These are phyloP conservation scores for Eremomyces bilateralis DNA, from an alignment of 495 filamentous ascomycete species.

Conservation along the genomic window DNA sequence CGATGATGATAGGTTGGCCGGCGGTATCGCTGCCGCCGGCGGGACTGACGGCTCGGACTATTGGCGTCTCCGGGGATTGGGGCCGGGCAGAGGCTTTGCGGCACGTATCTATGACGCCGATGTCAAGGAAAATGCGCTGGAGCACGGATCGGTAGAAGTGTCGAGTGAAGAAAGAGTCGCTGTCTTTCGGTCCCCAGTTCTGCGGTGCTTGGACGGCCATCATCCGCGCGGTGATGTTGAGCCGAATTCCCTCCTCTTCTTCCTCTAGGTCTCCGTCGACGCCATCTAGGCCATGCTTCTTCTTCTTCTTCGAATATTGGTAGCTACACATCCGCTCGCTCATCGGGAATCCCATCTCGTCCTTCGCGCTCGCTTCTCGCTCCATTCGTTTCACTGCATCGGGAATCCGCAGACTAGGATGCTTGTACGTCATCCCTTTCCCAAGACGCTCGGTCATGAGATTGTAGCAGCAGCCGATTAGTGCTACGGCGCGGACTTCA, in stretches of 20 bases:
- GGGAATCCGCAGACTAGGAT: slow-evolving; percentile 30
- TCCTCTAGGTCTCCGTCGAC: too few relatives aligned
- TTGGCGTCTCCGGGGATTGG: slow-evolving; percentile 14
- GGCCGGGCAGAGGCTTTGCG: too few relatives aligned
- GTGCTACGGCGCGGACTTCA: slow-evolving; percentile 63
- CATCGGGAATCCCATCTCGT: slow-evolving; percentile 88
- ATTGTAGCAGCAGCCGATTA: slow-evolving; percentile 97
- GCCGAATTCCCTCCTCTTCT: slow-evolving; percentile 33
- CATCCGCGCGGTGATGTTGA: slow-evolving; percentile 92
- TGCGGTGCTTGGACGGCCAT: slow-evolving; percentile 90
- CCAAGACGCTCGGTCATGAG: slow-evolving; percentile 76
- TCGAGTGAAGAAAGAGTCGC: slow-evolving; percentile 70
- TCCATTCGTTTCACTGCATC: slow-evolving; percentile 36
- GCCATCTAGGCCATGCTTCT: too few relatives aligned
- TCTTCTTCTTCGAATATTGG: too few relatives aligned
- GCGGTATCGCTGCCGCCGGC: slow-evolving; percentile 2
- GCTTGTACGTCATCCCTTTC: slow-evolving; percentile 68
- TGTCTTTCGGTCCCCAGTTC: slow-evolving; percentile 70
- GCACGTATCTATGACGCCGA: slow-evolving; percentile 42
- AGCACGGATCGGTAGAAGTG: slow-evolving; percentile 86
- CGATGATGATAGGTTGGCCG: slow-evolving; percentile 51
- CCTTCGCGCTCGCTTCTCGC: slow-evolving; percentile 36
- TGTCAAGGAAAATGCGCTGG: slow-evolving; percentile 75
- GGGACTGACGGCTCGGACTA: slow-evolving; percentile 13
- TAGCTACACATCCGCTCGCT: slow-evolving; percentile 45